phyloP scores from a whole-genome alignment of 345 rosid species.

The Acer negundo region DNA sequence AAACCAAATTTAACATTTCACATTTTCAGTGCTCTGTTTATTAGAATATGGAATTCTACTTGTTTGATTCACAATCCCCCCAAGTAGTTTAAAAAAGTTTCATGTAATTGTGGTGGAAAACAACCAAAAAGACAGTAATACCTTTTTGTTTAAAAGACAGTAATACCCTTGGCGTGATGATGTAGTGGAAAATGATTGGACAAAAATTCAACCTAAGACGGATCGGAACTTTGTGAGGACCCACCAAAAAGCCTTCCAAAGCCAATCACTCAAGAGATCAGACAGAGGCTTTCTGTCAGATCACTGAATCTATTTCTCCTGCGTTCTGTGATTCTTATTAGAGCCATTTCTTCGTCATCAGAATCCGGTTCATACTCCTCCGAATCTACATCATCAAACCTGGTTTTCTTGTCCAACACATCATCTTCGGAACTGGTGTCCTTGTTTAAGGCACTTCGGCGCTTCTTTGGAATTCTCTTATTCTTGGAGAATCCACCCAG shows the following conservation, averaged over 20 bases:
- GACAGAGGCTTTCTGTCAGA: too few relatives aligned
- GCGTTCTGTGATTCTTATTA: conserved; percentile 28
- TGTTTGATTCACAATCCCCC: too few relatives aligned
- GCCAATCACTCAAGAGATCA: too few relatives aligned
- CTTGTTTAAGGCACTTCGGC: conserved; percentile 14
- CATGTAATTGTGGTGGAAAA: too few relatives aligned
- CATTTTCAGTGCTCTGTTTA: too few relatives aligned
- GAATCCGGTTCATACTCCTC: conserved; percentile 25
- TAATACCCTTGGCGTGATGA: neutral
- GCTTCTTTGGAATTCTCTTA: conserved; percentile 27
- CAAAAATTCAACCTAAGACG: neutral
- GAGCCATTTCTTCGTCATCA: conserved; percentile 27
- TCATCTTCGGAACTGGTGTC: conserved; percentile 8
- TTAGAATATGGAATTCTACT: too few relatives aligned
- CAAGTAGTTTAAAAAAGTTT: too few relatives aligned
- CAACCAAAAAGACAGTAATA: too few relatives aligned
- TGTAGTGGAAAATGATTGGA: neutral
- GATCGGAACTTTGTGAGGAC: neutral
- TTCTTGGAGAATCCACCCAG: conserved; percentile 15
- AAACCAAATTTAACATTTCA: too few relatives aligned
- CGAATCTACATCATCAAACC: conserved; percentile 11
- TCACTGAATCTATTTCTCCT: neutral
- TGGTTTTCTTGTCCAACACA: neutral
- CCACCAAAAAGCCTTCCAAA: neutral
- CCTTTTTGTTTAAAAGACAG: too few relatives aligned